A percentile compares a stretch with the other conserved stretches of the same genome.
Evolutionary conservation across 805 yeast genomes (phyloP).

Genomic region (Metschnikowia chrysomelidarum): DNA sequence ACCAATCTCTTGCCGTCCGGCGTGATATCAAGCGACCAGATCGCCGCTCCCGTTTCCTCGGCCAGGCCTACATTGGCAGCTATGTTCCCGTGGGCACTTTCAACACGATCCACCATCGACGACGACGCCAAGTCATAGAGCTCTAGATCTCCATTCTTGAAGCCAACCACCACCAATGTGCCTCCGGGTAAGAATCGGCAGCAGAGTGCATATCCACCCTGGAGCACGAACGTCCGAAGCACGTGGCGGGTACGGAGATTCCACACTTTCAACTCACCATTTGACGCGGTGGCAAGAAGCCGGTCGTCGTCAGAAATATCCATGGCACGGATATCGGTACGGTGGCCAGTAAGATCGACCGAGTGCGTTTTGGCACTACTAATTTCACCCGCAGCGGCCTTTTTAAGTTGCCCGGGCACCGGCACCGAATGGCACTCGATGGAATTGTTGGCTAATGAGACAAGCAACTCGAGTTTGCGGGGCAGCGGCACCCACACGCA

Average conservation of each 20-base stretch:
- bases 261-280: conserved; percentile 89
- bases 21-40: conserved; percentile 88
- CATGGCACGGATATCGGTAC: conserved; percentile 82
- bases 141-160: conserved; percentile 81
- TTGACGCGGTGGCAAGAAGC: conserved; percentile 84
- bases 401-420: conserved; percentile 55
- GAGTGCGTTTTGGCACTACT: conserved; percentile 49
- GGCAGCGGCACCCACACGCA: conserved; percentile 57
- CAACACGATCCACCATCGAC: conserved; percentile 63
- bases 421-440: conserved; percentile 64
- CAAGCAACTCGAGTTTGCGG: conserved; percentile 54
- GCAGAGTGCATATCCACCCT: conserved; percentile 82
- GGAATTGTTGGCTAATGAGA: conserved; percentile 70
- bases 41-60: conserved; percentile 49
- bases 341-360: conserved; percentile 80
- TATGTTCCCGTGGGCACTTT: conserved; percentile 54
- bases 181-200: conserved; percentile 90
- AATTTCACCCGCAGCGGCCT: conserved; percentile 39
- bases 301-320: conserved; percentile 80
- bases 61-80: conserved; percentile 22
- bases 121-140: conserved; percentile 86
- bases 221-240: conserved; percentile 68
- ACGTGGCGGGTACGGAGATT: conserved; percentile 71
- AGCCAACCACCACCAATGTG: conserved; percentile 79
- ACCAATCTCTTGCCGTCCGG: conserved; percentile 81